Evolutionary conservation across 2,329 filamentous ascomycete genomes (phyloP).

Genomic region (Colletotrichum sp.): DNA sequence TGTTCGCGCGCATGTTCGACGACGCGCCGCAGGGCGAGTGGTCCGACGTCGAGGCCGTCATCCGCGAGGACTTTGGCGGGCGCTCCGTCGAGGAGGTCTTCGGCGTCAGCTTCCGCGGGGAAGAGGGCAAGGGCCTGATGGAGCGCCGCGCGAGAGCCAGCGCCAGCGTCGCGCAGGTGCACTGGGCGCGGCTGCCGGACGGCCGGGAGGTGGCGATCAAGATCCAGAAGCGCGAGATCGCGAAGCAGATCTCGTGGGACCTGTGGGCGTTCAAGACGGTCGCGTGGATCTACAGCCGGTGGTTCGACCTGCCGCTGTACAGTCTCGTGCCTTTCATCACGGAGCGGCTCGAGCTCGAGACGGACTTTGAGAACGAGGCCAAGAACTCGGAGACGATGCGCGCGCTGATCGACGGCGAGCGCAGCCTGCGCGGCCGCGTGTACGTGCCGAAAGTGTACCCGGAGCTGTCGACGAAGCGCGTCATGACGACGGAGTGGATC

Average conservation of each 20-base stretch:
- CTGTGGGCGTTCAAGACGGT: conserved; percentile 95
- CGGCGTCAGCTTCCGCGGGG: conserved; percentile 80
- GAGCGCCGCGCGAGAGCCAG: conserved; percentile 70
- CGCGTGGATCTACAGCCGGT: conserved; percentile 80
- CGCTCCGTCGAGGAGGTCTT: conserved; percentile 89
- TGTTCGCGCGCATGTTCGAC: conserved; percentile 97
- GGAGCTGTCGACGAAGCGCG: conserved; percentile 80
- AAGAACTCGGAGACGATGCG: conserved; percentile 88
- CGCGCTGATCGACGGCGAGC: conserved; percentile 75
- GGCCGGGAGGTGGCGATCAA: conserved; percentile 94
- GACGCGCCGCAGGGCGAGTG: conserved; percentile 94
- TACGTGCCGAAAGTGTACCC: conserved; percentile 88
- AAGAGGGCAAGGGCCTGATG: conserved; percentile 70
- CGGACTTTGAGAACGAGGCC: conserved; percentile 92
- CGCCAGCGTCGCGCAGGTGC: conserved; percentile 95
- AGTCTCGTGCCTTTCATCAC: conserved; percentile 90
- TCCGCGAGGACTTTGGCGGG: conserved; percentile 86
- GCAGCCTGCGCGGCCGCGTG: conserved; percentile 77
- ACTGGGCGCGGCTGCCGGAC: conserved; percentile 87
- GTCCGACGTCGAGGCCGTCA: conserved; percentile 83
- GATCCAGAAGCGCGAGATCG: conserved; percentile 95
- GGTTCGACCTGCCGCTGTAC: conserved; percentile 94
- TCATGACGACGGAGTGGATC: conserved; percentile 97
- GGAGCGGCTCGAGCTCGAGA: conserved; percentile 90
- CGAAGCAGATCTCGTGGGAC: conserved; percentile 90